Evolutionary conservation across 176 grass and related monocot species (phyloP).

Genomic region (Musa troglodytarum): DNA sequence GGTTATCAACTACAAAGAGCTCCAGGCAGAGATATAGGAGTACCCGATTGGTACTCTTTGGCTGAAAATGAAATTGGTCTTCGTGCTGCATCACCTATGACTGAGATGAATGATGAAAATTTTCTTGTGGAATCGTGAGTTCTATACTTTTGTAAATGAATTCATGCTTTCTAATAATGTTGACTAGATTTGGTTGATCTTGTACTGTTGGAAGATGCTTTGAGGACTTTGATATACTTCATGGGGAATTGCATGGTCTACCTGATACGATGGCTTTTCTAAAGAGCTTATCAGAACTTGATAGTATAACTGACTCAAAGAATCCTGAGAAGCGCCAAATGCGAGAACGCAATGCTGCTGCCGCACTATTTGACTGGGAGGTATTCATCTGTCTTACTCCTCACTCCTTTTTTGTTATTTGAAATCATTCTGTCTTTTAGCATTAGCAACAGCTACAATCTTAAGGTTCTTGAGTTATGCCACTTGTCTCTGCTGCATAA

Average conservation of each 20-base stretch:
- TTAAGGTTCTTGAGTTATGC: not conserved
- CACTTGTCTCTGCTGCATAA: not conserved
- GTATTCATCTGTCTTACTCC: conserved; percentile 15
- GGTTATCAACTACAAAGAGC: conserved; percentile 93
- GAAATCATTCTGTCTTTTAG: not conserved
- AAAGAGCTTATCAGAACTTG: conserved; percentile 74
- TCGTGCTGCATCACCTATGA: conserved; percentile 13
- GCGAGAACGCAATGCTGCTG: conserved; percentile 68
- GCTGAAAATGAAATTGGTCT: conserved; percentile 77
- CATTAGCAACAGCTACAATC: not conserved
- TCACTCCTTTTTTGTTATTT: not conserved
- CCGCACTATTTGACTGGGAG: conserved; percentile 88
- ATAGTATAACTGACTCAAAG: conserved; percentile 35
- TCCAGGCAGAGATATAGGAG: conserved; percentile 63
- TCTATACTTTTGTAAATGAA: not conserved
- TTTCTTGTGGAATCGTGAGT: conserved; percentile 46
- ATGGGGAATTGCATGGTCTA: conserved; percentile 80
- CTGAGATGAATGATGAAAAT: not conserved
- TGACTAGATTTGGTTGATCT: not conserved
- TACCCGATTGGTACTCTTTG: conserved; percentile 93
- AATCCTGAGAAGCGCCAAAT: conserved; percentile 48
- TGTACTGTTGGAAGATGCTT: conserved; percentile 39
- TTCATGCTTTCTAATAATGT: conserved; percentile 9
- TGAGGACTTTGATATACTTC: conserved; percentile 85
- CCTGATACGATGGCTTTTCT: conserved; percentile 83